Evolutionary conservation across 345 rosid genomes (phyloP).

Genomic region (Geranium rotundifolium): DNA sequence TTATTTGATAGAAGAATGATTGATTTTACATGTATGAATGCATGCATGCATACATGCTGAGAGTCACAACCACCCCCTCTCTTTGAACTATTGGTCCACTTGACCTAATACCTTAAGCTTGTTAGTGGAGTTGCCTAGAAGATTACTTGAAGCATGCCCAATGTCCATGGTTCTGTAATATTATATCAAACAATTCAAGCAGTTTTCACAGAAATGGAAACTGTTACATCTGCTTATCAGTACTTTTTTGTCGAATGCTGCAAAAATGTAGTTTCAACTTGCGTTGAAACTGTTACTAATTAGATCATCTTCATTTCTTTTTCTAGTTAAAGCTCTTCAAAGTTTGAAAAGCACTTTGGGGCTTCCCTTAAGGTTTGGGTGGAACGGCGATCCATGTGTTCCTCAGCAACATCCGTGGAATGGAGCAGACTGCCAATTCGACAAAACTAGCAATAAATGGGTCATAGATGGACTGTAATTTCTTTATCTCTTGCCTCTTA

Average conservation of each 20-base stretch:
- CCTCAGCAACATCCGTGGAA: conserved; percentile 99
- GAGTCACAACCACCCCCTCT: not conserved
- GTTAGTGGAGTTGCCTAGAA: not conserved
- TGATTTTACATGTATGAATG: too few species aligned
- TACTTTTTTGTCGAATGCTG: not conserved
- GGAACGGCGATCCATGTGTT: conserved; percentile 99
- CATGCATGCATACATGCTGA: not conserved
- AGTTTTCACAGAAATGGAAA: not conserved
- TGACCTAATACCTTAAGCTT: not conserved
- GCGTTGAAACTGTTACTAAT: conserved; percentile 5
- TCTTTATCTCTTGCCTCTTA: conserved; percentile 17
- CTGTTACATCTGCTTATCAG: not conserved
- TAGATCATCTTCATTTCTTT: conserved; percentile 5
- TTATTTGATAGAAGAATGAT: not conserved
- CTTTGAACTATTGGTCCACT: not conserved
- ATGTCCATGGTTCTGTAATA: not conserved
- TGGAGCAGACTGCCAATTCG: conserved; percentile 77
- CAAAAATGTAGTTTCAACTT: conserved; percentile 7
- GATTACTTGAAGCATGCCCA: too few species aligned
- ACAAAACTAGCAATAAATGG: conserved; percentile 62
- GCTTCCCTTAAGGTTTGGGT: conserved; percentile 88
- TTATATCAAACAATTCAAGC: not conserved
- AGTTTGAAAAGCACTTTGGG: conserved; percentile 53
- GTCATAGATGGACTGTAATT: conserved; percentile 93
- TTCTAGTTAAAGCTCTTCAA: conserved; percentile 66